A percentile compares a stretch with the other conserved stretches of the same genome.
These are phyloP conservation scores for Calonectria pauciramosa DNA, from an alignment of 2,329 filamentous ascomycete genomes.

Conservation along the genomic window DNA sequence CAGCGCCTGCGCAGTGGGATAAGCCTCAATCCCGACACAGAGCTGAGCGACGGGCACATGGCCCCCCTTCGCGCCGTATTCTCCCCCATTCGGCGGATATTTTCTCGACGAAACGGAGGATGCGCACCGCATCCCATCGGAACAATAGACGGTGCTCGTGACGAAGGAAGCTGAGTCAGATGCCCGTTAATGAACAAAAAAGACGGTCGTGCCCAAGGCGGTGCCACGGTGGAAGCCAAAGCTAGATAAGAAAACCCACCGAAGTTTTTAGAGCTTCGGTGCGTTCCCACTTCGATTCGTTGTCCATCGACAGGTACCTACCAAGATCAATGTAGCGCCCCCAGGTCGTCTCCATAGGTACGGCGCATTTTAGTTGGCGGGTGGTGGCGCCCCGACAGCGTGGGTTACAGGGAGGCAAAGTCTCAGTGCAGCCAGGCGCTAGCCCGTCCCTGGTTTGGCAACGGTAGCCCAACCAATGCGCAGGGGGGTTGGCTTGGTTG, in stretches of 20 bases:
- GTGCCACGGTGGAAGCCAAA: background rate
- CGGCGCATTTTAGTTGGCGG: constrained; percentile 25
- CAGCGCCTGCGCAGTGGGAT: background rate
- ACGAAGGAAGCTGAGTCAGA: background rate
- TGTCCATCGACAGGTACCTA: background rate
- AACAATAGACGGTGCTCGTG: background rate
- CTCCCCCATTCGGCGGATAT: background rate
- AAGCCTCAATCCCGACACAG: background rate
- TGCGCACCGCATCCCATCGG: background rate
- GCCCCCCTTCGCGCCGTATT: background rate
- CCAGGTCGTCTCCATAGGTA: background rate
- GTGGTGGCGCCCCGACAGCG: constrained; percentile 38
- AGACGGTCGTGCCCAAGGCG: background rate
- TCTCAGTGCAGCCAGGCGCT: background rate
- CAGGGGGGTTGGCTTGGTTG: constrained; percentile 7
- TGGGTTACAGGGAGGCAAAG: constrained; percentile 34
- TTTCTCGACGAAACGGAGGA: background rate
- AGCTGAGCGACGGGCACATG: background rate
- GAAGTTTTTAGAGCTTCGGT: constrained; percentile 4
- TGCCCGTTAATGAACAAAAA: background rate
- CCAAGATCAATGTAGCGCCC: background rate
- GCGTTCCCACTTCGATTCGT: background rate
- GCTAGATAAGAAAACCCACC: constrained; percentile 6
- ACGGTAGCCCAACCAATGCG: constrained; percentile 5
- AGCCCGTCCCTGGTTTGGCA: background rate